Evolutionary conservation across 352 stramenopile genomes (phyloP), one percentile per base, ranked within the genome.

Genomic region (Peronospora destructor): DNA sequence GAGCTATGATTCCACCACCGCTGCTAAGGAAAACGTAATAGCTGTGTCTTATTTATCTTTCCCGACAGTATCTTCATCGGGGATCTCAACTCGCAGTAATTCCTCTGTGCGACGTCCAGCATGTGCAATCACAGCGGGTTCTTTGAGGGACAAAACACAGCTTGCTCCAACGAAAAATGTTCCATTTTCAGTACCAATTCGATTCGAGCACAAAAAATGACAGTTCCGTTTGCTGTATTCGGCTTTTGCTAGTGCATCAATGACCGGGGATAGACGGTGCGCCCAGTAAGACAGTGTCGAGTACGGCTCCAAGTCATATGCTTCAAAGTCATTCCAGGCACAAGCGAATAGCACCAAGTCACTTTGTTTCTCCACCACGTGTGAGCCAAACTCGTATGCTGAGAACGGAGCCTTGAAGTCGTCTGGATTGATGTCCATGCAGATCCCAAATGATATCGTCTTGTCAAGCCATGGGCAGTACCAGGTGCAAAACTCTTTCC

Each of bases 351-450:
- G 49, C 44, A 91, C 63, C 26, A 93, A 59, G 39, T 89, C 79
- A 57, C 76, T 86, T 16, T 64, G 51, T 33, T 76, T 54, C 10
- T 56, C 23, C 23, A 82, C 49, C 0, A 73, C 71, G 37, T 86
- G 66, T 3, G 56, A 61, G 4, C 68, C 81, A 53, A 91, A 91
- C 61, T 92, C 84, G 44, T 74, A 91, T 10, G 58, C 62, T 1
- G 69, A 66, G 40, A 85, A 91, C 8, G 76, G 64, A 36, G 84
- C 60, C 19, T 58, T 64, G 46, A 94, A 92, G 58, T 91, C 73
- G 45, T 87, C 60, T 14, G 84, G 84, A 47, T 94, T 94, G 50
- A 94, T 92, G 60, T 94, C 84, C 84, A 94, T 94, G 56, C 84
- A 94, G 52, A 94, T 91, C 32, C 84, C 82, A 52, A 92, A 90